These are phyloP conservation scores for Astrephomene gubernaculifera DNA, from an alignment of 139 green algal species.

Conservation along the genomic window DNA sequence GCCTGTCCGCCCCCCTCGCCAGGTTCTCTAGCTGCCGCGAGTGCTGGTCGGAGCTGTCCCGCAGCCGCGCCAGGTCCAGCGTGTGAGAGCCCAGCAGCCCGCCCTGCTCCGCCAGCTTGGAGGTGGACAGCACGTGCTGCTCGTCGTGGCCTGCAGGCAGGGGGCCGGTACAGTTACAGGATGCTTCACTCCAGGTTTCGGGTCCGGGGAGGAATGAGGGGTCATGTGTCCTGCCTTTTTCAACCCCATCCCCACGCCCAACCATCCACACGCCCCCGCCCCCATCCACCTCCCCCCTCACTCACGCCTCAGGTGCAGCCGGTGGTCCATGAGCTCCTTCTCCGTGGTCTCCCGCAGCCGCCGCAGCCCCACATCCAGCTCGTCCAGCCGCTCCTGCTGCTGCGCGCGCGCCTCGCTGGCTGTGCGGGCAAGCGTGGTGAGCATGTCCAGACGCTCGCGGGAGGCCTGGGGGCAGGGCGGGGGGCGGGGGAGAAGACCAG, in stretches of 20 bases:
- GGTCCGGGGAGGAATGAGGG: too few relatives aligned
- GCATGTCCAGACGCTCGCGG: constrained; percentile 59
- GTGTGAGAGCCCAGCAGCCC: not conserved
- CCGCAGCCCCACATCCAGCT: constrained; percentile 37
- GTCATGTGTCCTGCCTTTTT: not conserved
- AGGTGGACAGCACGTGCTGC: constrained; percentile 13
- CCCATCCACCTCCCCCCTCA: not conserved
- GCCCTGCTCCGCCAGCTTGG: constrained; percentile 46
- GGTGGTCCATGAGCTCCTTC: constrained; percentile 31
- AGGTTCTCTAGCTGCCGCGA: not conserved
- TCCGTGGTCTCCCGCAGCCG: constrained; percentile 5
- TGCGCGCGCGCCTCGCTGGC: constrained; percentile 41
- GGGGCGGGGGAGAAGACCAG: not conserved
- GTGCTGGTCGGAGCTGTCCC: not conserved
- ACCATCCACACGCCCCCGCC: not conserved
- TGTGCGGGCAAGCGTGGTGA: constrained; percentile 42
- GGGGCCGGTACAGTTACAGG: too few relatives aligned
- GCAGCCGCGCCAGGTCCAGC: constrained; percentile 7
- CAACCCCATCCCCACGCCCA: not conserved
- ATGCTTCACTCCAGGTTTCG: too few relatives aligned
- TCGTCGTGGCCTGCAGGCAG: constrained; percentile 31
- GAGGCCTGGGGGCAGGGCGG: constrained; percentile 26
- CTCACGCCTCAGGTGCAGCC: constrained; percentile 30
- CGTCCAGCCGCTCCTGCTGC: constrained; percentile 52
- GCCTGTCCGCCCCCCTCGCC: constrained; percentile 7